Evolutionary conservation across 1,139 yeast species (phyloP).

Genomic region (Hyphopichia fennica): DNA sequence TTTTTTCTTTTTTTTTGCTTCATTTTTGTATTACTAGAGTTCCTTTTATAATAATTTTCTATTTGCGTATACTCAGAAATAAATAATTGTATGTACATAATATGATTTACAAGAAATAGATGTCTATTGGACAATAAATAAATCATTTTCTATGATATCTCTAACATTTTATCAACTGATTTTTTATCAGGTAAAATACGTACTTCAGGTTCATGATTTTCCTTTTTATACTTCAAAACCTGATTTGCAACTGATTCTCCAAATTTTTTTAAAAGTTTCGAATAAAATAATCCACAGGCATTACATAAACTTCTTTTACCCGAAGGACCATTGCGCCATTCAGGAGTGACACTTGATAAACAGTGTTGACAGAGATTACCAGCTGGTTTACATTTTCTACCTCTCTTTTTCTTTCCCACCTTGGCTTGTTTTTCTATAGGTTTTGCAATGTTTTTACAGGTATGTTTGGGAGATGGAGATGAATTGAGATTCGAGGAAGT

Average conservation of each 20-base stretch:
- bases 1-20: background rate
- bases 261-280: constrained; percentile 21
- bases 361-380: constrained; percentile 14
- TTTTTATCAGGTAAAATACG: constrained; percentile 12
- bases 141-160: background rate
- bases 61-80: background rate
- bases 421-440: background rate
- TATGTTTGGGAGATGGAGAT: too few species aligned
- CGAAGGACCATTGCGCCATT: constrained; percentile 29
- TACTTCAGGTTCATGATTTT: constrained; percentile 6
- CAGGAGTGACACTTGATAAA: constrained; percentile 23
- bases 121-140: background rate
- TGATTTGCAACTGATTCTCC: constrained; percentile 16
- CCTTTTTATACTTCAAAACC: constrained; percentile 10
- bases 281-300: constrained; percentile 29
- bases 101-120: too few species aligned
- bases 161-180: background rate
- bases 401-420: background rate
- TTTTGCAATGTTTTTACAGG: too few species aligned
- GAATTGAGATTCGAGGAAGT: too few species aligned
- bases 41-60: background rate
- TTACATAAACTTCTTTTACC: constrained; percentile 26
- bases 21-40: background rate
- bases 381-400: background rate
- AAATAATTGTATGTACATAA: background rate